A percentile compares a stretch with the other conserved stretches of the same genome.
These are phyloP conservation scores for Narthecium ossifragum DNA, from an alignment of 106 monocot genomes.

Conservation along the genomic window DNA sequence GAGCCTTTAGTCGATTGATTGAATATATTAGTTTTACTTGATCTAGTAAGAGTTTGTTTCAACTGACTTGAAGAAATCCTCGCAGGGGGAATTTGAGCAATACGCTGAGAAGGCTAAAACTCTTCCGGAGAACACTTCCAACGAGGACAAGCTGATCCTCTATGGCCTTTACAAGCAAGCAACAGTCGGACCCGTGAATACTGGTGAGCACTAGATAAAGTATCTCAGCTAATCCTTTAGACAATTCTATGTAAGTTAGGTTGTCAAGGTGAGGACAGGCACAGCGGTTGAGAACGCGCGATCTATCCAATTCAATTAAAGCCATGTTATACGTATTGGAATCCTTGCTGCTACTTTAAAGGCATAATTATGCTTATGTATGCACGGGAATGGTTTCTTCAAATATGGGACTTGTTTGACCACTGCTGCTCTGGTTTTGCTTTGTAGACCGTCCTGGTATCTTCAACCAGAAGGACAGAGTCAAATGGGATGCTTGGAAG, in stretches of 20 bases:
- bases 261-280: too few species aligned
- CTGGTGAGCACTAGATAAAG: conserved; percentile 46
- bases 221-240: too few species aligned
- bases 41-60: too few species aligned
- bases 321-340: too few species aligned
- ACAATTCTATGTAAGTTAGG: too few species aligned
- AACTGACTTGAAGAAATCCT: not conserved
- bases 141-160: conserved; percentile 58
- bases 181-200: conserved; percentile 70
- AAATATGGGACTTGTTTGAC: not conserved
- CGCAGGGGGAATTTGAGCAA: conserved; percentile 80
- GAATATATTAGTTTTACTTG: too few species aligned
- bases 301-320: too few species aligned
- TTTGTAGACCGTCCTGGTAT: conserved; percentile 64
- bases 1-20: too few species aligned
- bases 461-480: conserved; percentile 51
- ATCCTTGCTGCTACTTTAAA: too few species aligned
- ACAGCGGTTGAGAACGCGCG: too few species aligned
- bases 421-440: not conserved
- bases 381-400: not conserved
- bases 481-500: conserved; percentile 95
- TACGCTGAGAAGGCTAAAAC: conserved; percentile 72
- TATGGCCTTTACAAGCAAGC: conserved; percentile 87
- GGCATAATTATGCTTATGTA: too few species aligned
- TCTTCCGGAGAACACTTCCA: conserved; percentile 43